phyloP scores from a whole-genome alignment of 2,329 filamentous ascomycete species.

The Ceratocystis harringtonii region DNA sequence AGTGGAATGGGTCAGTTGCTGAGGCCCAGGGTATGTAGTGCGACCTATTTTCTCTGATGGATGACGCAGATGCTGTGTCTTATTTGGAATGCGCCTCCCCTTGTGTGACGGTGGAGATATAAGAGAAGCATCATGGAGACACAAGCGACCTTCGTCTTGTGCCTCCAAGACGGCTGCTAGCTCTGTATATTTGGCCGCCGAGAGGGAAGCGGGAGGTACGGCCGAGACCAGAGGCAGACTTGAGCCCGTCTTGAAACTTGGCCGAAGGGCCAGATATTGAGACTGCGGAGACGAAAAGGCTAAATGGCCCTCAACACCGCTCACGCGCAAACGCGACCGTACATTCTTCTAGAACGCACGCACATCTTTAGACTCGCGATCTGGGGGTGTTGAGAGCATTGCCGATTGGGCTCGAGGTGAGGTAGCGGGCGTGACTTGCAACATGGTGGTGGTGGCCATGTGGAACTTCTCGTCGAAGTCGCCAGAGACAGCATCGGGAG shows the following conservation, averaged over 20 bases:
- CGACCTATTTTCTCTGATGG: not conserved
- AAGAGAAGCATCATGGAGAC: not conserved
- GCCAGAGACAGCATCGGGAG: not conserved
- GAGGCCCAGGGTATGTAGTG: not conserved
- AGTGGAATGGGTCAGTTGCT: not conserved
- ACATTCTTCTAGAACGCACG: slow-evolving; percentile 18
- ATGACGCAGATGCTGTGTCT: not conserved
- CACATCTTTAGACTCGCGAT: slow-evolving; percentile 14
- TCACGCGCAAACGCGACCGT: slow-evolving; percentile 16
- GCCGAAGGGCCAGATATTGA: not conserved
- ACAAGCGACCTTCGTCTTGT: not conserved
- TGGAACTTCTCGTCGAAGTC: not conserved
- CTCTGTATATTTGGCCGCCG: not conserved
- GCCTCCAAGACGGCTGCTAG: not conserved
- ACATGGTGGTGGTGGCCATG: not conserved
- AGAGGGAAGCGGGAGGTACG: not conserved
- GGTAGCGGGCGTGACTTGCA: slow-evolving; percentile 1
- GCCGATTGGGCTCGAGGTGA: not conserved
- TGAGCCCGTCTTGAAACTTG: not conserved
- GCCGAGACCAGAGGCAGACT: not conserved
- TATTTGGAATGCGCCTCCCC: not conserved
- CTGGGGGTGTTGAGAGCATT: slow-evolving; percentile 6
- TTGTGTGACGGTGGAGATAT: not conserved
- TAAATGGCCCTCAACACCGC: slow-evolving; percentile 5
- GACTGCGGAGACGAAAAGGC: not conserved